These are phyloP conservation scores for Starmerella sirachaensis DNA, from an alignment of 805 yeast species.

Conservation along the genomic window DNA sequence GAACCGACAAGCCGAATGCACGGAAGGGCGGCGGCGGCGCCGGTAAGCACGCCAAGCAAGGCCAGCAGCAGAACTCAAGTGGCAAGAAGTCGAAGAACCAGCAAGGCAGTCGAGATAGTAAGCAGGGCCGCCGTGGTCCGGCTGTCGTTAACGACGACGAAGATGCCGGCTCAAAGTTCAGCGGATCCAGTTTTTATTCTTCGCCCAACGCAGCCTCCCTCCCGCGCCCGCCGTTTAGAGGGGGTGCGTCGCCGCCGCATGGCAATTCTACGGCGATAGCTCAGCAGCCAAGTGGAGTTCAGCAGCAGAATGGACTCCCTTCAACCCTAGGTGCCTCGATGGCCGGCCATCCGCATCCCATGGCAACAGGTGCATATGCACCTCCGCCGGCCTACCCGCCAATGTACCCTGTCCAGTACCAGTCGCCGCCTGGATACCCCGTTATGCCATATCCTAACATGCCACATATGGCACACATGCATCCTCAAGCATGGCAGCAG, in stretches of 20 bases:
- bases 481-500: no score
- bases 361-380: no score
- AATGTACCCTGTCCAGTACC: no score
- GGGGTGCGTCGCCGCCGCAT: conserved; percentile 4
- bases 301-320: no score
- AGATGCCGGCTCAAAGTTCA: conserved; percentile 7
- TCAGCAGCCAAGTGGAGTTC: no score
- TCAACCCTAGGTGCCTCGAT: no score
- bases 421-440: no score
- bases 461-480: no score
- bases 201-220: conserved; percentile 24
- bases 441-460: no score
- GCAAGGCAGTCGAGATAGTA: not conserved
- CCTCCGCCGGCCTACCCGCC: no score
- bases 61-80: not conserved
- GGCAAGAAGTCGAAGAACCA: not conserved
- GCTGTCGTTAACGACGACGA: not conserved
- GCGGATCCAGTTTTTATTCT: conserved; percentile 22
- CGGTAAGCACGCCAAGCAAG: not conserved
- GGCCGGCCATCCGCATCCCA: no score
- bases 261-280: not conserved
- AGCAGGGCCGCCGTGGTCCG: no score
- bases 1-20: not conserved
- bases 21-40: not conserved
- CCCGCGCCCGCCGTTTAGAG: conserved; percentile 25